phyloP scores from a whole-genome alignment of 2,329 filamentous ascomycete species.

The Trichoderma breve region DNA sequence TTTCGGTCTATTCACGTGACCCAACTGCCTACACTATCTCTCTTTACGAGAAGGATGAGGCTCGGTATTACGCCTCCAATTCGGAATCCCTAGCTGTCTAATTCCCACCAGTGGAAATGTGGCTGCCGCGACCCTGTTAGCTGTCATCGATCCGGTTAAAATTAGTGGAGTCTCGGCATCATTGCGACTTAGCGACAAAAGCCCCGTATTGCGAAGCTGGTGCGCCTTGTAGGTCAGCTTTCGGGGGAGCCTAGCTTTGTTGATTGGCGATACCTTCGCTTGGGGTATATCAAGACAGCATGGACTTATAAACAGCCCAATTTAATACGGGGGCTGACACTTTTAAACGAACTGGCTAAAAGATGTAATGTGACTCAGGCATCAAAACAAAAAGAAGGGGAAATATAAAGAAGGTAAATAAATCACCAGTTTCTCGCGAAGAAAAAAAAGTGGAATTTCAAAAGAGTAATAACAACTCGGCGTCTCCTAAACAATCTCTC shows the following conservation, averaged over 20 bases:
- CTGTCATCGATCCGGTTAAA: slow-evolving; percentile 4
- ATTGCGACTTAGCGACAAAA: neutral
- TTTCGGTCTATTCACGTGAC: neutral
- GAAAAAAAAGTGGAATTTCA: neutral
- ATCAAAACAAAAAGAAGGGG: neutral
- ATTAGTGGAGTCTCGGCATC: slow-evolving; percentile 5
- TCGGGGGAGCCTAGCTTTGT: slow-evolving; percentile 9
- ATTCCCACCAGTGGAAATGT: slow-evolving; percentile 10
- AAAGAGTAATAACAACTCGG: neutral
- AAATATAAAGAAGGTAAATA: neutral
- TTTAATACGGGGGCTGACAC: neutral
- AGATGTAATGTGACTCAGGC: neutral
- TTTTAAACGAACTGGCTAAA: neutral
- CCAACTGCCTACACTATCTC: neutral
- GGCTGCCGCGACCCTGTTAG: neutral
- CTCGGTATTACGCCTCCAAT: slow-evolving; percentile 6
- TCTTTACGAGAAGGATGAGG: slow-evolving; percentile 13
- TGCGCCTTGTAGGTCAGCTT: neutral
- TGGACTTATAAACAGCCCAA: slow-evolving; percentile 5
- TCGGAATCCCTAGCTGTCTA: neutral
- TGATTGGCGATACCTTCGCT: slow-evolving; percentile 10
- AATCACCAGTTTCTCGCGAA: neutral
- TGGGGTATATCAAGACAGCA: neutral
- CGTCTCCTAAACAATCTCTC: neutral
- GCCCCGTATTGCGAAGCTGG: neutral